Evolutionary conservation across 164 flowering plant species (phyloP), one percentile per base, ranked within the genome.

Genomic region (Piper betle): DNA sequence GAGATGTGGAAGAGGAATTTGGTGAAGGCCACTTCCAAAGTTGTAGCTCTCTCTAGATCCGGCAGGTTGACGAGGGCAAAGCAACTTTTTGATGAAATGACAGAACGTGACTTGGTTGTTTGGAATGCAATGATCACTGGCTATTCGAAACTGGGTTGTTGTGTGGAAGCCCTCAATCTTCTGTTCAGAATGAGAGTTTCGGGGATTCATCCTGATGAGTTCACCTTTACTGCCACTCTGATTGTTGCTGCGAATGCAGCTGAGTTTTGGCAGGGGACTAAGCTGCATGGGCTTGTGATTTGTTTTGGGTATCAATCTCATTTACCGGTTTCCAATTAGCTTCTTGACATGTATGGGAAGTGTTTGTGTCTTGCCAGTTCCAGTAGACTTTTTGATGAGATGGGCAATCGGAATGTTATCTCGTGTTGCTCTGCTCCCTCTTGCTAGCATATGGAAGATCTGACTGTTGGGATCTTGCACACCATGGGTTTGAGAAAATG

Each of bases 381-480:
- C 0, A 33, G 57, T 4, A 72, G 57, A 70, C 75, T 84, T 43
- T 86, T 86, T 70, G 63, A 72, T 37, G 81, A 73, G 40, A 84
- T 82, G 84, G 55, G 33, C 9, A 9, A 11, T 3, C 57, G 65
- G 62, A 88, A 84, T 69, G 84, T 79, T 48, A 79, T 84, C 1
- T 79, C 92, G 0, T 88, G 92, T 88, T n/a, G n/a, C n/a, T n/a
- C n/a, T 82, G 96, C 58, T 84, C 96, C 39, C 71, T 86, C 16
- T 64, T 88, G 61, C 82, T 70, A 73, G 82, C 92, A 3, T 76
- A 75, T 62, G 61, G 70, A 33, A 82, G 78, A 69, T 59, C 65
- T 57, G 69, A 75, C 39, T 63, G 68, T 58, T 74, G 85, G 52
- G 68, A 68, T 38, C 52, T 17, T 43, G 89, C 84, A 1, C 5